Evolutionary conservation across 805 yeast genomes (phyloP).

Genomic region (Dipodascus geniculatus): DNA sequence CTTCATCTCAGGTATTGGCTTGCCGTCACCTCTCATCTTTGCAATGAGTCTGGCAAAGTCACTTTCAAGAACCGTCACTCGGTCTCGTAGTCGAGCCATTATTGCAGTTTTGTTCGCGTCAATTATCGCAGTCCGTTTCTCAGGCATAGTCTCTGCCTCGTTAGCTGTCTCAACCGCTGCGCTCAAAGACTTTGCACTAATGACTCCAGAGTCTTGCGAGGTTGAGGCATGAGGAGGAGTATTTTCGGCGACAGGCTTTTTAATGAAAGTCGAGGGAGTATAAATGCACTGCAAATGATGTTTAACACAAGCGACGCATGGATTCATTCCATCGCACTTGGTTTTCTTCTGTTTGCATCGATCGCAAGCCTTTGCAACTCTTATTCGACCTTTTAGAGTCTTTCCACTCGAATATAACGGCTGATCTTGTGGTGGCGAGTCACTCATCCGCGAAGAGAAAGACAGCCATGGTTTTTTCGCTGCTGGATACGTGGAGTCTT

Average conservation of each 20-base stretch:
- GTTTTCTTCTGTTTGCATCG: conserved; percentile 44
- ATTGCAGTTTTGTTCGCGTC: background rate
- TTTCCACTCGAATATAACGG: background rate
- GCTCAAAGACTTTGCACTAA: background rate
- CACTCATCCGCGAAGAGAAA: background rate
- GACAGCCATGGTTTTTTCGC: background rate
- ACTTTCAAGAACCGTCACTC: background rate
- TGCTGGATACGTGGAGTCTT: background rate
- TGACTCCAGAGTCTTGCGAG: background rate
- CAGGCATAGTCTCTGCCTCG: conserved; percentile 1
- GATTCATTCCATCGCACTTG: conserved; percentile 43
- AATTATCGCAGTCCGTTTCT: background rate
- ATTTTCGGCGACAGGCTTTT: background rate
- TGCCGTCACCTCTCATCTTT: background rate
- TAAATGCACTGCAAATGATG: conserved; percentile 19
- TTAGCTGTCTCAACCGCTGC: background rate
- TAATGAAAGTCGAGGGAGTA: conserved; percentile 6
- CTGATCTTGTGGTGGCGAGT: background rate
- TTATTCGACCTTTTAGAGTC: conserved; percentile 17
- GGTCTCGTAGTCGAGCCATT: background rate
- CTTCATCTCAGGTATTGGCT: background rate
- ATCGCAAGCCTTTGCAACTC: conserved; percentile 45
- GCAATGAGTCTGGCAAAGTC: background rate
- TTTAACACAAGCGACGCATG: conserved; percentile 37
- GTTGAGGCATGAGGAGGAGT: background rate